phyloP scores from a whole-genome alignment of 2,329 filamentous ascomycete species.

The Fusarium kyushuense region DNA sequence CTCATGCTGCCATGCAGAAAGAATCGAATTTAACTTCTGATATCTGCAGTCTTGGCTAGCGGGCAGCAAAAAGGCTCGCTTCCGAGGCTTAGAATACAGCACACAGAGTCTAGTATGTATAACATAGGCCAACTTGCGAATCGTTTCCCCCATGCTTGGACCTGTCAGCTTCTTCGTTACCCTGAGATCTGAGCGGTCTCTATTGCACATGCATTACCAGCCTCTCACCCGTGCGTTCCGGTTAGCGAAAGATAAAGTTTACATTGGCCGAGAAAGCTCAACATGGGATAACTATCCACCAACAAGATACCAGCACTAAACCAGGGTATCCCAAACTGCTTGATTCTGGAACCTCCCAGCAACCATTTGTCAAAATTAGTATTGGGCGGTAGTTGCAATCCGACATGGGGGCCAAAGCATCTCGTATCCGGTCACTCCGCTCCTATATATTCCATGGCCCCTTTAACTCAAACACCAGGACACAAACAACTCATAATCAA shows the following conservation, averaged over 20 bases:
- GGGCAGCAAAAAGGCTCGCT: not conserved
- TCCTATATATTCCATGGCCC: conserved; percentile 4
- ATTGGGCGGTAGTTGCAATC: conserved; percentile 1
- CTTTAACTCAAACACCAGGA: not conserved
- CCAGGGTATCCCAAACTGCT: conserved; percentile 12
- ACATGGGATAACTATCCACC: conserved; percentile 12
- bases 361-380: not conserved
- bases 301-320: not conserved
- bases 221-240: conserved; percentile 5
- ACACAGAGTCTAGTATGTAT: not conserved
- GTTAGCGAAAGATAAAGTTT: conserved; percentile 27
- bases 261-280: conserved; percentile 1
- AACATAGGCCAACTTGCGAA: not conserved
- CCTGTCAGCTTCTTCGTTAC: not conserved
- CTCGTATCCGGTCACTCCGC: conserved; percentile 15
- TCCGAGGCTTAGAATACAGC: not conserved
- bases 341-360: not conserved
- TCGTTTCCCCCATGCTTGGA: not conserved
- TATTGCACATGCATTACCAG: not conserved
- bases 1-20: not conserved
- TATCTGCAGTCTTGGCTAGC: not conserved
- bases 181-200: not conserved
- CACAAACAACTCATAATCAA: not conserved
- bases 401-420: not conserved
- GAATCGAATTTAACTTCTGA: not conserved